phyloP scores from a whole-genome alignment of 306 rosid species.

The Trifolium pratense region DNA sequence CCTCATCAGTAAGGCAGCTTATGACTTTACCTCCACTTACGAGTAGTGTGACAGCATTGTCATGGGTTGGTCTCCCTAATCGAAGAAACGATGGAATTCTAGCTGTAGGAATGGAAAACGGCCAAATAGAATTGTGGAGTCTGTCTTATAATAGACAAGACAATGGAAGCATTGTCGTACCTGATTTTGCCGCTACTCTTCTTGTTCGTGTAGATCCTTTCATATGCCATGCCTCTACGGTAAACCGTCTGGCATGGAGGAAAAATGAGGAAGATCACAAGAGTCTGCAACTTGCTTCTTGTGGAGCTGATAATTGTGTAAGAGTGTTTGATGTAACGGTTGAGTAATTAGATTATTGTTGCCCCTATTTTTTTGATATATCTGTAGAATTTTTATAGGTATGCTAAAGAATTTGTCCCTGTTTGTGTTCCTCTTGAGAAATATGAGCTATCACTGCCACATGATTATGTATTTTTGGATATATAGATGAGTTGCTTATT shows the following conservation, averaged over 20 bases:
- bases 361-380: slow-evolving; percentile 1
- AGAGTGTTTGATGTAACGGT: slow-evolving; percentile 75
- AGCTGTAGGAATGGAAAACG: slow-evolving; percentile 91
- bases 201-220: slow-evolving; percentile 55
- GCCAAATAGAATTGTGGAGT: slow-evolving; percentile 84
- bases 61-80: slow-evolving; percentile 57
- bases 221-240: slow-evolving; percentile 79
- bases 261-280: slow-evolving; percentile 53
- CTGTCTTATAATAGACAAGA: slow-evolving; percentile 57
- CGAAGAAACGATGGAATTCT: slow-evolving; percentile 60
- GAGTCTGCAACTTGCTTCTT: slow-evolving; percentile 79
- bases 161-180: slow-evolving; percentile 40
- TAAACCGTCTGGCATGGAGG: slow-evolving; percentile 81
- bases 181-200: slow-evolving; percentile 49
- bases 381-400: slow-evolving; percentile 34
- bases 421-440: slow-evolving; percentile 29
- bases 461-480: slow-evolving; percentile 20
- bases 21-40: slow-evolving; percentile 62
- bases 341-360: slow-evolving; percentile 23
- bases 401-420: slow-evolving; percentile 21
- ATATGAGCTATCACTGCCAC: slow-evolving; percentile 8
- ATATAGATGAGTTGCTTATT: background rate
- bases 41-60: slow-evolving; percentile 81
- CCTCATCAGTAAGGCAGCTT: slow-evolving; percentile 64
- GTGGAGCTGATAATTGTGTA: slow-evolving; percentile 87